phyloP scores from a whole-genome alignment of 164 flowering plant genomes.

The Magnolia sinica region DNA sequence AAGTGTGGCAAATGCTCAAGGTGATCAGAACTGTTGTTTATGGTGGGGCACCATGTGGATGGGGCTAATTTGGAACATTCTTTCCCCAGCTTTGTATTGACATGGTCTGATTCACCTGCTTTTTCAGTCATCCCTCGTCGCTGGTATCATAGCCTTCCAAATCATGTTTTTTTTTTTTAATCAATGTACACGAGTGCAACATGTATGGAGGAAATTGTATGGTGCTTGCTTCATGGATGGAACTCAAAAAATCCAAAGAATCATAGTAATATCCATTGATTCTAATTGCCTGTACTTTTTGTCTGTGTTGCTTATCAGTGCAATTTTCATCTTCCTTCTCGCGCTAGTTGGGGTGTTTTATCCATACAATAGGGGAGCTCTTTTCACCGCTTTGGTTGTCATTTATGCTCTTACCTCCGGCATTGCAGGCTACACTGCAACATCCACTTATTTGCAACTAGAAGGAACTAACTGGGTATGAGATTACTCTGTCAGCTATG shows the following conservation, averaged over 20 bases:
- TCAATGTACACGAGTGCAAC: not conserved
- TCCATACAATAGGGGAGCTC: constrained; percentile 38
- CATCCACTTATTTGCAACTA: constrained; percentile 34
- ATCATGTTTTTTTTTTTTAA: too few species aligned
- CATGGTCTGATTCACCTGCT: too few species aligned
- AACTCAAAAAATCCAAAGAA: too few species aligned
- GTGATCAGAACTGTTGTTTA: too few species aligned
- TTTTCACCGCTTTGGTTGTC: constrained; percentile 31
- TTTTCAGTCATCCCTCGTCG: too few species aligned
- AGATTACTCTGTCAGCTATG: not conserved
- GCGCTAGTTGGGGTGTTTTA: constrained; percentile 35
- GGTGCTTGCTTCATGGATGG: not conserved
- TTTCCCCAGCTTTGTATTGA: too few species aligned
- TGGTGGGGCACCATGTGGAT: not conserved
- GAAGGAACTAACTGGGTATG: constrained; percentile 44
- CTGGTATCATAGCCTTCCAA: too few species aligned
- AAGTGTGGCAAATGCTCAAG: too few species aligned
- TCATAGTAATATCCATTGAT: too few species aligned
- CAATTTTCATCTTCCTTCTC: constrained; percentile 29
- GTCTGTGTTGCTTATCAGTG: constrained; percentile 13
- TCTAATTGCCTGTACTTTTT: not conserved
- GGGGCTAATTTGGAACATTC: too few species aligned
- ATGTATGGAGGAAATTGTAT: too few species aligned
- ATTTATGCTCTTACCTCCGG: constrained; percentile 35
- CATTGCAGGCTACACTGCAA: constrained; percentile 35